Percentiles rank a stretch among this genome's conserved stretches.
These are phyloP conservation scores for Sporothrix schenckii DNA, from an alignment of 2,329 filamentous ascomycete species.

Conservation along the genomic window DNA sequence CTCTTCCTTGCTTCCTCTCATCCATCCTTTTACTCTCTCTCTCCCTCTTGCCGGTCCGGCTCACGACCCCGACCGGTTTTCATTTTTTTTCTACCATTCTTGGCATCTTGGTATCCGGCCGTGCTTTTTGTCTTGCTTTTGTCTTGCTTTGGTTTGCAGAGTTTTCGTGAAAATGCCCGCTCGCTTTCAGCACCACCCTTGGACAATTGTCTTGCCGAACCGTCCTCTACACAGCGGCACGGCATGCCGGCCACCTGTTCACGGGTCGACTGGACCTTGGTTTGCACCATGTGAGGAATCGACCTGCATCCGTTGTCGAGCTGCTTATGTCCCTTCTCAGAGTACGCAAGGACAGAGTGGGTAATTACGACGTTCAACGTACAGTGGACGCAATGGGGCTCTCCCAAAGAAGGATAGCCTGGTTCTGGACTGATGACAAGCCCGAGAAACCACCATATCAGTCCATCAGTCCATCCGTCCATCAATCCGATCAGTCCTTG, in stretches of 20 bases:
- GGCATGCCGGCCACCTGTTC: background rate
- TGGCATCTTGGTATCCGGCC: no score
- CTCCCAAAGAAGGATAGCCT: background rate
- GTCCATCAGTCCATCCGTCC: background rate
- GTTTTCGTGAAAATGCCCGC: no score
- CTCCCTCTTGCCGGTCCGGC: background rate
- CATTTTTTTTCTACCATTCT: no score
- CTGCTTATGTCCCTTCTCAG: background rate
- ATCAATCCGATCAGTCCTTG: background rate
- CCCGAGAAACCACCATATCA: background rate
- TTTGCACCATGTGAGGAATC: no score
- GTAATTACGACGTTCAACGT: background rate
- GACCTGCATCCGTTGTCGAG: background rate
- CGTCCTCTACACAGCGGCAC: background rate
- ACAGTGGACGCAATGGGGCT: background rate
- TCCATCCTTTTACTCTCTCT: background rate
- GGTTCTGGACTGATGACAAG: constrained; percentile 2
- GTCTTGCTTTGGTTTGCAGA: no score
- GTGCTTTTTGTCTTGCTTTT: no score
- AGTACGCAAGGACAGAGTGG: constrained; percentile 9
- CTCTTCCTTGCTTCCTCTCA: background rate
- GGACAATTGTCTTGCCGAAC: no score
- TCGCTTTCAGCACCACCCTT: background rate
- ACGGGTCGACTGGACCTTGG: background rate
- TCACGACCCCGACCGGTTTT: no score